These are phyloP conservation scores for Aspergillus chevalieri DNA, from an alignment of 2,329 filamentous ascomycete genomes.

Conservation along the genomic window DNA sequence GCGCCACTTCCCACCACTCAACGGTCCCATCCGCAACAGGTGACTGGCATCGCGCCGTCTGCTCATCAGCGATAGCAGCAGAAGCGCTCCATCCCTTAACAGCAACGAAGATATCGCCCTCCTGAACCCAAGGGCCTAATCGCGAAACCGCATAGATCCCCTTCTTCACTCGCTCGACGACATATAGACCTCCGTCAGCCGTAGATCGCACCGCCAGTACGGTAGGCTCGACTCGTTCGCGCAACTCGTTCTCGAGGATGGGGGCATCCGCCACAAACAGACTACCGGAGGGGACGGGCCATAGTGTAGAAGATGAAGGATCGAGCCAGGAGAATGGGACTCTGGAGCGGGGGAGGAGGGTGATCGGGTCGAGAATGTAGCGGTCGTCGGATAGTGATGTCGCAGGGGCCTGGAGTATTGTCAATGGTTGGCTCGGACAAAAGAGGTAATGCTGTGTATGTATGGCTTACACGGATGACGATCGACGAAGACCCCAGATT, in stretches of 20 bases:
- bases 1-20: constrained; percentile 33
- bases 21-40: constrained; percentile 1
- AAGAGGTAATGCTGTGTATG: not conserved
- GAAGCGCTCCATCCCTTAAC: constrained; percentile 25
- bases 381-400: constrained; percentile 30
- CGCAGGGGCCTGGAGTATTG: constrained; percentile 25
- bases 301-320: constrained; percentile 14
- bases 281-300: constrained; percentile 26
- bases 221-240: constrained; percentile 16
- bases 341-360: constrained; percentile 29
- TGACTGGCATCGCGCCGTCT: constrained; percentile 4
- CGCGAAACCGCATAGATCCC: constrained; percentile 36
- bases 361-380: constrained; percentile 31
- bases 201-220: constrained; percentile 29
- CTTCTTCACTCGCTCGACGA: constrained; percentile 34
- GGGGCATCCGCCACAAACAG: constrained; percentile 35
- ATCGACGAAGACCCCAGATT: constrained; percentile 19
- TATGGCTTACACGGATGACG: constrained; percentile 27
- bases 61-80: not conserved
- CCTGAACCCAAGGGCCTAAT: constrained; percentile 28
- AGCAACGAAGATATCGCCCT: constrained; percentile 34
- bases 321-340: constrained; percentile 38
- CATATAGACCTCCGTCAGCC: constrained; percentile 27
- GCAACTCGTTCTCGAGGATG: constrained; percentile 26
- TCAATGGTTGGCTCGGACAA: not conserved